phyloP scores from a whole-genome alignment of 345 rosid genomes.

The Passiflora organensis region DNA sequence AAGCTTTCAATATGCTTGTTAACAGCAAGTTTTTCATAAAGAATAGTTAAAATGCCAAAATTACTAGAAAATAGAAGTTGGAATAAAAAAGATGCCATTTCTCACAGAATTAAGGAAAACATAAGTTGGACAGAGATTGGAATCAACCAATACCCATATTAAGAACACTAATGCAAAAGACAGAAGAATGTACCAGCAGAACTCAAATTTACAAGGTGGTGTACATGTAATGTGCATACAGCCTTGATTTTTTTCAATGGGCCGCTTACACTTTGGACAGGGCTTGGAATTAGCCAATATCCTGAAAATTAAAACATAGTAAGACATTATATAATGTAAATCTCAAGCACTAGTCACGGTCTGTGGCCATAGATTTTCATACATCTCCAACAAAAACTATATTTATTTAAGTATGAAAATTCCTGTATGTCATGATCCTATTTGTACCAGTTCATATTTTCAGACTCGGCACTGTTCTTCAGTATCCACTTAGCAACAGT shows the following conservation, averaged over 20 bases:
- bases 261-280: slow-evolving; percentile 34
- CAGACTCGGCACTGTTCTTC: slow-evolving; percentile 96
- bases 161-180: too few relatives aligned
- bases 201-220: slow-evolving; percentile 76
- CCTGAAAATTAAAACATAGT: slow-evolving; percentile 17
- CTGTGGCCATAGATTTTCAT: neutral
- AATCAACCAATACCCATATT: neutral
- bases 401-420: neutral
- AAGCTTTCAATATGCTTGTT: neutral
- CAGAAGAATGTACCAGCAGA: slow-evolving; percentile 55
- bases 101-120: neutral
- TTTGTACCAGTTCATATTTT: slow-evolving; percentile 91
- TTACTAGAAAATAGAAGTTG: too few relatives aligned
- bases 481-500: slow-evolving; percentile 89
- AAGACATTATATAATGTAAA: neutral
- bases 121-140: neutral
- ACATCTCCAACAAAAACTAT: neutral
- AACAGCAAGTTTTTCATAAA: neutral
- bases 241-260: slow-evolving; percentile 36
- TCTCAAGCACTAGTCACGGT: too few relatives aligned
- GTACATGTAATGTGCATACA: slow-evolving; percentile 53
- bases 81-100: too few relatives aligned
- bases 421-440: neutral
- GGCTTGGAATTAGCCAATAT: slow-evolving; percentile 38
- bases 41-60: neutral